These are phyloP conservation scores for Pinus taeda DNA, from an alignment of 75 land plant species.

Conservation along the genomic window DNA sequence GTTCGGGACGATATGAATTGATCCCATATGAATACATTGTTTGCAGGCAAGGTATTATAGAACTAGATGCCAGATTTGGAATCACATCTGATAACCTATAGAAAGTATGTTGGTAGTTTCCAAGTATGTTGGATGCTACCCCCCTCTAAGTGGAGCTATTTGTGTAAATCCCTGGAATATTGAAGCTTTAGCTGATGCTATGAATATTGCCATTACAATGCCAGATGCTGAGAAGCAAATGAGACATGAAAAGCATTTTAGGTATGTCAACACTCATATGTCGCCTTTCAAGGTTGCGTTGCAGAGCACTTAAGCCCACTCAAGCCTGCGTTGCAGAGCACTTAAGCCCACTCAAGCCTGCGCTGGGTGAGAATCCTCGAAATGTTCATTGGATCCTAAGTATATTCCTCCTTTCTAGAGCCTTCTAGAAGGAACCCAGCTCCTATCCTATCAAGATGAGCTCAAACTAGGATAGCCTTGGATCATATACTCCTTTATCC, in stretches of 20 bases:
- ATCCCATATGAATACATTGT: conserved; percentile 84
- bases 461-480: no score
- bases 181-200: conserved; percentile 83
- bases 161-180: conserved; percentile 89
- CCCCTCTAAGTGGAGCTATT: conserved; percentile 85
- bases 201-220: conserved; percentile 60
- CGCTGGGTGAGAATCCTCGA: no score
- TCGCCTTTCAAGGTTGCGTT: no score
- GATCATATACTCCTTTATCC: no score
- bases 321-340: no score
- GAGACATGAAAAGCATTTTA: conserved; percentile 71
- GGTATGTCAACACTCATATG: conserved; percentile 82
- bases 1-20: conserved; percentile 92
- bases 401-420: no score
- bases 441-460: no score
- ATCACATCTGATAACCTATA: conserved; percentile 21
- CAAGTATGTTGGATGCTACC: conserved; percentile 88
- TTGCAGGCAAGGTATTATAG: conserved; percentile 58
- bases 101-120: conserved; percentile 80
- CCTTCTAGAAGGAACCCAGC: no score
- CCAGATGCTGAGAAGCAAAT: conserved; percentile 58
- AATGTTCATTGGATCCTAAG: no score
- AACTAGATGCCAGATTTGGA: conserved; percentile 35
- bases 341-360: no score
- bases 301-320: no score